Evolutionary conservation across 805 yeast species (phyloP), one percentile per base, ranked within the genome.

Genomic region (Ogataea zsoltii): DNA sequence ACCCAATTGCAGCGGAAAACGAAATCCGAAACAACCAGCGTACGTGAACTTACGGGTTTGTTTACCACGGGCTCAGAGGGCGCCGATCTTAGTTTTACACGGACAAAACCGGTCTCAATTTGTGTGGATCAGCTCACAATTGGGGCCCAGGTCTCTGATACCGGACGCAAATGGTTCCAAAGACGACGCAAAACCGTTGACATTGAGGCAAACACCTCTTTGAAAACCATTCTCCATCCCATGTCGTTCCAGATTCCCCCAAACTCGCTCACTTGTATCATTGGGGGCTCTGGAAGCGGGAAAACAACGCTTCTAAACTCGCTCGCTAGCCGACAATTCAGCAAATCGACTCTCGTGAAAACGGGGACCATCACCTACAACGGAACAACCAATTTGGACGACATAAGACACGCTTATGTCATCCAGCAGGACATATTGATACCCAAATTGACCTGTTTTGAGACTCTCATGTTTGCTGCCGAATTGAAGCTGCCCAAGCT

Each of bases 261-360:
- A 12, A 86, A 88, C 14, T 70, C 83, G 9, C 64, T 89, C 31
- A 73, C 88, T 64, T 95, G 95, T 5, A 85, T 88, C 9, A 76
- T 89, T 69, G 96, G 96, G 2, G 92, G 96, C 0, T 84, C 91
- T 0, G 96, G 96, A 0, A 80, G 89, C 3, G 96, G 96, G 3
- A 88, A 89, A 58, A 88, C 96, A 0, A 86, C 96, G 0, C 61
- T 88, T 35, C 67, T 88, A 17, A 88, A 88, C 58, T 79, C 80
- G 0, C 61, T 85, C 38, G 81, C 88, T 0, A 75, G 79, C 37
- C 63, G 85, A 51, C 68, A 57, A 13, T 44, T 62, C 21, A 51
- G 41, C 10, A 54, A 71, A 0, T 61, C 68, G 9, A 67, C 74
- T 11, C 46, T 67, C 21, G 32, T 55, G 7, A 48, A 49, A 16